phyloP scores from a whole-genome alignment of 73 alveolate genomes.

The Uronychia setigera region DNA sequence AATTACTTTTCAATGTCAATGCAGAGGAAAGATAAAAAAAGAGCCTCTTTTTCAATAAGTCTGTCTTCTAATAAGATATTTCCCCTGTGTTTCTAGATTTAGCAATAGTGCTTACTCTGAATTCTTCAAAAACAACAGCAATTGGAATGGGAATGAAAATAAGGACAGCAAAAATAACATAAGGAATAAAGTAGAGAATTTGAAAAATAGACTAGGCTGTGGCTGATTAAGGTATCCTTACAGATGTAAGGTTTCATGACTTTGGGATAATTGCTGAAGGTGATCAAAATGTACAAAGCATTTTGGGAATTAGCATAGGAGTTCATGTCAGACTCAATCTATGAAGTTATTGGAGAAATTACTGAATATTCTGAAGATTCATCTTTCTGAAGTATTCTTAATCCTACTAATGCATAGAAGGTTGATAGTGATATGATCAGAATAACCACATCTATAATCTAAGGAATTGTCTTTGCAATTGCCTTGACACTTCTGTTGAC shows the following conservation, averaged over 20 bases:
- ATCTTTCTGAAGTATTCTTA: background rate
- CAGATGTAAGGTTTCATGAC: conserved; percentile 13
- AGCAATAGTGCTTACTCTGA: background rate
- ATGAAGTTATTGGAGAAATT: background rate
- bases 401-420: conserved; percentile 24
- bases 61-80: conserved; percentile 22
- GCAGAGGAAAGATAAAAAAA: conserved; percentile 10
- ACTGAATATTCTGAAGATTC: background rate
- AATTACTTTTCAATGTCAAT: conserved; percentile 10
- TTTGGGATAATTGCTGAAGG: conserved; percentile 36
- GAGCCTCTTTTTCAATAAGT: conserved; percentile 22
- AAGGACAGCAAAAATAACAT: conserved; percentile 21
- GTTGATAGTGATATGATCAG: background rate
- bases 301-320: background rate
- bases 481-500: conserved; percentile 19
- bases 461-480: conserved; percentile 5
- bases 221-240: background rate
- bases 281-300: conserved; percentile 12
- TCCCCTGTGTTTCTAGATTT: background rate
- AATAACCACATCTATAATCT: conserved; percentile 15
- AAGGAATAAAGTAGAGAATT: conserved; percentile 24
- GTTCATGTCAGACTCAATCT: conserved; percentile 6
- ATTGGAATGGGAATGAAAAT: conserved; percentile 38
- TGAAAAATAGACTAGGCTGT: background rate
- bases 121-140: conserved; percentile 46